These are phyloP conservation scores for Trichoderma sp. DNA, from an alignment of 2,329 filamentous ascomycete species.

Conservation along the genomic window DNA sequence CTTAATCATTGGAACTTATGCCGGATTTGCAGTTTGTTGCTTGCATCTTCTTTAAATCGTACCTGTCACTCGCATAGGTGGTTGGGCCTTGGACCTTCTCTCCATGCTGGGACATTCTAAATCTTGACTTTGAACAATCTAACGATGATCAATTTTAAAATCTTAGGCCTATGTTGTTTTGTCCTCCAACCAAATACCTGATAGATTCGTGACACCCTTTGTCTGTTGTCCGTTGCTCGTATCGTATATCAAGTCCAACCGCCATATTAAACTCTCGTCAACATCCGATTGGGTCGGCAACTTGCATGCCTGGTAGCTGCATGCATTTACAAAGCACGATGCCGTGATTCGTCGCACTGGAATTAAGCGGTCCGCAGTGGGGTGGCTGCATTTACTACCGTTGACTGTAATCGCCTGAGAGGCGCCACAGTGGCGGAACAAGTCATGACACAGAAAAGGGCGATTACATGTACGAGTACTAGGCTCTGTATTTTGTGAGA, in stretches of 20 bases:
- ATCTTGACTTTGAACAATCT: too few relatives aligned
- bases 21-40: too few relatives aligned
- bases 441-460: not conserved
- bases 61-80: too few relatives aligned
- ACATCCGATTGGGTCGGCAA: not conserved
- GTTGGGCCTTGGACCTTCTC: too few relatives aligned
- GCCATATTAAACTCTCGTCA: not conserved
- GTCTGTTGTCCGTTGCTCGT: not conserved
- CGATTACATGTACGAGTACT: not conserved
- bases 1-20: too few relatives aligned
- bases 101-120: not conserved
- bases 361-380: not conserved
- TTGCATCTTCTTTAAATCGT: not conserved
- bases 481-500: not conserved
- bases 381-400: not conserved
- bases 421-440: not conserved
- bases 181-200: not conserved
- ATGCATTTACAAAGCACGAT: conserved; percentile 18
- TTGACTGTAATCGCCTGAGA: not conserved
- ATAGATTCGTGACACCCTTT: not conserved
- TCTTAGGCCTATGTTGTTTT: too few relatives aligned
- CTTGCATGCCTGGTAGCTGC: not conserved
- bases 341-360: conserved; percentile 20
- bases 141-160: too few relatives aligned
- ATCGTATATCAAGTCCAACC: not conserved